phyloP scores from a whole-genome alignment of 768 basidiomycete genomes.

The Candolleomyces aberdarensis region DNA sequence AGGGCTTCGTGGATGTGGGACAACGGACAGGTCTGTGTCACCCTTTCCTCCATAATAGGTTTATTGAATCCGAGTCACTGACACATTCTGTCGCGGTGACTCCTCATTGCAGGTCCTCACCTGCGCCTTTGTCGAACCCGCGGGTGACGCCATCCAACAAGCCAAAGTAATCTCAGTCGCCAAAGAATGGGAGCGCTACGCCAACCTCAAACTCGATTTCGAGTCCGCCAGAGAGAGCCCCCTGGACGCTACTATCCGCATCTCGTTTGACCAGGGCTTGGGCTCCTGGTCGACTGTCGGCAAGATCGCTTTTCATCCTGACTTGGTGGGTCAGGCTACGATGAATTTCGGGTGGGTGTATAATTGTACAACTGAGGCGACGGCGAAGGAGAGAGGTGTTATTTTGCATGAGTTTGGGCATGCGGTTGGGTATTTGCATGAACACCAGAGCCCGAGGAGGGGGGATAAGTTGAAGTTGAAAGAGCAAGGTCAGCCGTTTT shows the following conservation, averaged over 20 bases:
- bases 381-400: slow-evolving; percentile 9
- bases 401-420: slow-evolving; percentile 20
- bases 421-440: slow-evolving; percentile 15
- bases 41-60: neutral
- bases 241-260: slow-evolving; percentile 6
- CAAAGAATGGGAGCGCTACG: slow-evolving; percentile 16
- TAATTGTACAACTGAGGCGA: neutral
- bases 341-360: slow-evolving; percentile 16
- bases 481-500: slow-evolving; percentile 2
- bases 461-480: slow-evolving; percentile 11
- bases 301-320: slow-evolving; percentile 3
- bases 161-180: slow-evolving; percentile 11
- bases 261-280: slow-evolving; percentile 6
- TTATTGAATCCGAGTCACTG: neutral
- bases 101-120: neutral
- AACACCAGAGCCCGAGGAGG: slow-evolving; percentile 15
- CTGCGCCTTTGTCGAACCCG: neutral
- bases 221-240: neutral
- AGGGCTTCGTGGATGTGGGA: slow-evolving; percentile 4
- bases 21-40: neutral
- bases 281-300: slow-evolving; percentile 16
- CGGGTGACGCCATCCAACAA: slow-evolving; percentile 1
- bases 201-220: slow-evolving; percentile 11
- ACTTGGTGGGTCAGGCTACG: neutral
- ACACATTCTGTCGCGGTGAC: neutral